Conservation (phyloP, 139 green algal genomes). For the Chlamydomonas sp. region DNA sequence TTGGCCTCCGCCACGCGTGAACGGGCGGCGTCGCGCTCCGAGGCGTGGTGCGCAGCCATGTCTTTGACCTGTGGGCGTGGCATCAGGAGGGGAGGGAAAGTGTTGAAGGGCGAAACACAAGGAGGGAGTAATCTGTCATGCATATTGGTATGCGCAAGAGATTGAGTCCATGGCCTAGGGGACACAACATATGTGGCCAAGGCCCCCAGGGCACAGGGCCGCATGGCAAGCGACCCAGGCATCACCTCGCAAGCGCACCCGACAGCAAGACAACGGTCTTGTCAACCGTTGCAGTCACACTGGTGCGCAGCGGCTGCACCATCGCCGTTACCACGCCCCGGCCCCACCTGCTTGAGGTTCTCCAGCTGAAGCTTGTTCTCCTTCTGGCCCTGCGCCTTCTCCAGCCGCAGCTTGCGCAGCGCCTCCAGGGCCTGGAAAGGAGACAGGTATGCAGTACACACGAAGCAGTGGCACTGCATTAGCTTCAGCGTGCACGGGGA, state of each 20-base stretch:
- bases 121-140: background rate
- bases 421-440: conserved; percentile 83
- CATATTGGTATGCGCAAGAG: no score
- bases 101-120: background rate
- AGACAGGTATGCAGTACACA: background rate
- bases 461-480: background rate
- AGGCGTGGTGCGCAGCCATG: conserved; percentile 23
- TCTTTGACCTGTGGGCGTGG: background rate
- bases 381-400: conserved; percentile 74
- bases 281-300: no score
- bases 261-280: no score
- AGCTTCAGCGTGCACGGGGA: background rate
- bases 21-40: conserved; percentile 8
- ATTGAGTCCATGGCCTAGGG: no score
- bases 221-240: no score
- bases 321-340: background rate
- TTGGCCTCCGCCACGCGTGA: conserved; percentile 24
- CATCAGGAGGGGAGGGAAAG: background rate
- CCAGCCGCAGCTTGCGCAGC: conserved; percentile 87
- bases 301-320: background rate
- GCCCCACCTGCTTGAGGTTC: conserved; percentile 71
- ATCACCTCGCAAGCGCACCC: no score
- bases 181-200: no score
- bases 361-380: conserved; percentile 81
- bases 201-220: no score